A percentile compares a stretch with the other conserved stretches of the same genome.
Conservation (phyloP, 768 basidiomycete species). For the Mycena galopus region DNA sequence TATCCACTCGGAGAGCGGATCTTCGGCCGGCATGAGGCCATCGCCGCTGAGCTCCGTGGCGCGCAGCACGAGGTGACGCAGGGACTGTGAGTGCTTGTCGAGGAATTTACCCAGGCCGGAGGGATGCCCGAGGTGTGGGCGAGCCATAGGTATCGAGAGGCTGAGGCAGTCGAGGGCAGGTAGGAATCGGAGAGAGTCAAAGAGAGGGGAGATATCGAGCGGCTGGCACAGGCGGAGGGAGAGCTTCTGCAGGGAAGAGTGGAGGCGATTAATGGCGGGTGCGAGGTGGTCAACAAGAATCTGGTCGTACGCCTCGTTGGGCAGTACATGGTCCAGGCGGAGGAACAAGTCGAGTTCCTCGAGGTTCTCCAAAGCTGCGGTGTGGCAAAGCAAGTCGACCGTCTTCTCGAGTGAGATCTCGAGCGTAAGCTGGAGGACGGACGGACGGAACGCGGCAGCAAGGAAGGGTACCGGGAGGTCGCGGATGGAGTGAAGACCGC, state of each 20-base stretch:
- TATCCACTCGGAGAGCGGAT: slow-evolving; percentile 56
- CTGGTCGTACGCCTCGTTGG: slow-evolving; percentile 40
- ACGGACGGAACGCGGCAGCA: slow-evolving; percentile 50
- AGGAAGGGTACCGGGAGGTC: slow-evolving; percentile 50
- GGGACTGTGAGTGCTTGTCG: slow-evolving; percentile 48
- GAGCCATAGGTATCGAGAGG: slow-evolving; percentile 56
- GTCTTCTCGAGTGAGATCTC: slow-evolving; percentile 60
- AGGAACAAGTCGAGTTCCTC: slow-evolving; percentile 59
- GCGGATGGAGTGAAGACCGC: slow-evolving; percentile 50
- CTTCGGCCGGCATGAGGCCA: slow-evolving; percentile 45
- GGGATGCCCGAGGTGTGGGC: slow-evolving; percentile 58
- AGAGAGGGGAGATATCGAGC: slow-evolving; percentile 58
- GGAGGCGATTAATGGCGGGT: slow-evolving; percentile 53
- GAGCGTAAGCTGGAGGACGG: slow-evolving; percentile 56
- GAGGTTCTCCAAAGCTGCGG: slow-evolving; percentile 46
- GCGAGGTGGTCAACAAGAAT: slow-evolving; percentile 55
- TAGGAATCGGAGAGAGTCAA: slow-evolving; percentile 49
- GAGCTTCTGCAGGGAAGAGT: slow-evolving; percentile 52
- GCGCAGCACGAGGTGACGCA: slow-evolving; percentile 55
- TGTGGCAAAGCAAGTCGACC: slow-evolving; percentile 48
- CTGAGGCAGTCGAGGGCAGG: slow-evolving; percentile 51
- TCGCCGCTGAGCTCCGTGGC: slow-evolving; percentile 57
- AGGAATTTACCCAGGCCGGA: slow-evolving; percentile 53
- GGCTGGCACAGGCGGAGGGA: slow-evolving; percentile 59
- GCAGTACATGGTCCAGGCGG: slow-evolving; percentile 51